A percentile compares a stretch with the other conserved stretches of the same genome.
Conservation (phyloP, 2,329 filamentous ascomycete species). For the Mycosphaerella arachidis region DNA sequence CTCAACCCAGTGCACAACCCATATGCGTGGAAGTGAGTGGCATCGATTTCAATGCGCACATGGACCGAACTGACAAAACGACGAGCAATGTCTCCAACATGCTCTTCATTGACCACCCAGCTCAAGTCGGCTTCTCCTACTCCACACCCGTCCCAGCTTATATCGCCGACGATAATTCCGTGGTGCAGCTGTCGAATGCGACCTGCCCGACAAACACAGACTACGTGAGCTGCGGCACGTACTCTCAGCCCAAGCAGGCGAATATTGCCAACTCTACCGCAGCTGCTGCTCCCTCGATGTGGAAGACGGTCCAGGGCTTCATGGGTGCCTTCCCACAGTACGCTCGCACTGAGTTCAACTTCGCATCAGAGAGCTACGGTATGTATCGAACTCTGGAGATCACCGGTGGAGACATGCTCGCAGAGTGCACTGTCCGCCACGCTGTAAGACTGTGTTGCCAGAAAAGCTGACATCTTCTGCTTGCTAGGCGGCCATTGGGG, state of each 20-base stretch:
- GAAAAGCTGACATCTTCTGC: no score
- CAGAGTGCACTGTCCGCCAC: no score
- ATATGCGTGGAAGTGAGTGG: constrained; percentile 53
- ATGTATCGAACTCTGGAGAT: no score
- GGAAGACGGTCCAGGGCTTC: constrained; percentile 59
- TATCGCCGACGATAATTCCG: constrained; percentile 27
- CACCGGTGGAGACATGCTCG: no score
- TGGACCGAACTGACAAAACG: not conserved
- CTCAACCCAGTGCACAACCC: constrained; percentile 54
- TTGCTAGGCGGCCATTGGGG: constrained; percentile 23
- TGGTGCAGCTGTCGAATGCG: constrained; percentile 35
- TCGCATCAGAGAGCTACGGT: constrained; percentile 31
- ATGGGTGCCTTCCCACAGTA: constrained; percentile 53
- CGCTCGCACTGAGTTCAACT: constrained; percentile 29
- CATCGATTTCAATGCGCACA: not conserved
- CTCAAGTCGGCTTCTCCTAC: constrained; percentile 57
- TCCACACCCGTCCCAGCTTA: constrained; percentile 42
- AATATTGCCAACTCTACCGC: constrained; percentile 51
- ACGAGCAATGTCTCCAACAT: constrained; percentile 55
- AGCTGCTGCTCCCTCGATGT: constrained; percentile 55
- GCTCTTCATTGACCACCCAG: constrained; percentile 67
- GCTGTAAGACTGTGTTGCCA: no score
- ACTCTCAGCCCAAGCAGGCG: constrained; percentile 48
- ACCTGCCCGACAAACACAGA: constrained; percentile 21
- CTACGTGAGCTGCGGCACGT: constrained; percentile 49